Evolutionary conservation across 352 stramenopile genomes (phyloP), one percentile per base, ranked within the genome.

Genomic region (Phytophthora colocasiae): DNA sequence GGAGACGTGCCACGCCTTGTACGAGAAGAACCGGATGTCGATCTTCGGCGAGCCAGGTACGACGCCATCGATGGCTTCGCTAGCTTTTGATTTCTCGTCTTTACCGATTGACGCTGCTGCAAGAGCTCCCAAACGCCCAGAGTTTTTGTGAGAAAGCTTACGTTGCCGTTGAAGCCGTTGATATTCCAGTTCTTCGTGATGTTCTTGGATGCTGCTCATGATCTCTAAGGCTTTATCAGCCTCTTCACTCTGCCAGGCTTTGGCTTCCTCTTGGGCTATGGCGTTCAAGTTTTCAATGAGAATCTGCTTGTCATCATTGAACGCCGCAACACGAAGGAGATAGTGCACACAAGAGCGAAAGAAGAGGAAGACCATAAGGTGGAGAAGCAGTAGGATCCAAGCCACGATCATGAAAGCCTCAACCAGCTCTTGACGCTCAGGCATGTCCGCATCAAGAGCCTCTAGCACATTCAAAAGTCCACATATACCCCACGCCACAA

Each of bases 1-100:
- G 8, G 75, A 14, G 53, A 90, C 85, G 31, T 92, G 81, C 78
- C 81, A 88, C 15, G 72, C 71, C 57, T 89, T 91, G 52, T 73
- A 78, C 0, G 80, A 89, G 65, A 88, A 89, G 60, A 76, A 87
- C n/a, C 62, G 68, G 17, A 81, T 66, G 7, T 64, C 69, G 19
- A 69, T 60, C 12, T 11, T 50, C 14, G 58, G 65, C 1, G 65
- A 73, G 0, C 43, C 65, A 11, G 54, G 24, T 1, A 60, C 38
- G 8, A 69, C 58, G 1, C 59, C 65, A 32, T 47, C 40, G 32
- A 69, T 55, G 7, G 17, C 53, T 2, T 69, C 46, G 17, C 26
- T 38, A 2, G 2, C 48, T 15, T 43, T 62, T 9, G 4, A 17
- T 4, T 48, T 48, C 15, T 40, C 29, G 15, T 31, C 12, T 19